Evolutionary conservation across 2,329 filamentous ascomycete species (phyloP).

Genomic region (Colletotrichum liriopes): DNA sequence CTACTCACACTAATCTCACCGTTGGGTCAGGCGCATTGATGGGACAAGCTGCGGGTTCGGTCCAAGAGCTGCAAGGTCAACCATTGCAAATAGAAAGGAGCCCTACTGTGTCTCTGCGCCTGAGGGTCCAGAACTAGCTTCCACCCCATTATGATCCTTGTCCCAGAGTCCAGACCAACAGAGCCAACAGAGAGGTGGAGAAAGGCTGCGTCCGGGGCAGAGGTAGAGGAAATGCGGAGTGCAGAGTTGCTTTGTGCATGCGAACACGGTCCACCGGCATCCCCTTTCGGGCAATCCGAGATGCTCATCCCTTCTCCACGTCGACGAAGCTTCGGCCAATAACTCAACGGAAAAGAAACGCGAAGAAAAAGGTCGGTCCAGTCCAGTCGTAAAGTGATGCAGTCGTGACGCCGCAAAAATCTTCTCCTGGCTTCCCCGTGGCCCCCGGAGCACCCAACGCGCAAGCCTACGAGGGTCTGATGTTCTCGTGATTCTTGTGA

Average conservation of each 20-base stretch:
- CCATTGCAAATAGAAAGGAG: background rate
- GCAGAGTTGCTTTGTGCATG: slow-evolving; percentile 19
- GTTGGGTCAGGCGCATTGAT: background rate
- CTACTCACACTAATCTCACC: background rate
- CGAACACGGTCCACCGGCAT: slow-evolving; percentile 27
- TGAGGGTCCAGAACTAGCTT: slow-evolving; percentile 8
- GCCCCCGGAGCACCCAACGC: background rate
- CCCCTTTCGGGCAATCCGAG: slow-evolving; percentile 39
- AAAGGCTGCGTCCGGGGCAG: slow-evolving; percentile 1
- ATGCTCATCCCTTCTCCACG: slow-evolving; percentile 44
- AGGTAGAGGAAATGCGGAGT: slow-evolving; percentile 37
- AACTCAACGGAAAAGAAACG: slow-evolving; percentile 3
- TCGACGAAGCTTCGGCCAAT: slow-evolving; percentile 45
- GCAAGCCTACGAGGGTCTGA: slow-evolving; percentile 24
- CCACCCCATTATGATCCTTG: slow-evolving; percentile 18
- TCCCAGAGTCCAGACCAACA: slow-evolving; percentile 12
- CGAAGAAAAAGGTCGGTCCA: background rate
- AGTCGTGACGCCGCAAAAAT: slow-evolving; percentile 13
- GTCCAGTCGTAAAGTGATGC: slow-evolving; percentile 2
- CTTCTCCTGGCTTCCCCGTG: background rate
- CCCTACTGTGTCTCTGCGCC: background rate
- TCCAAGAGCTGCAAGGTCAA: slow-evolving; percentile 5
- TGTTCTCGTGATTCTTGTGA: slow-evolving; percentile 3
- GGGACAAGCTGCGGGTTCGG: background rate
- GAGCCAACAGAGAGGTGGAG: slow-evolving; percentile 22